These are phyloP conservation scores for Pleurotus giganteus DNA, from an alignment of 768 basidiomycete genomes.

Conservation along the genomic window DNA sequence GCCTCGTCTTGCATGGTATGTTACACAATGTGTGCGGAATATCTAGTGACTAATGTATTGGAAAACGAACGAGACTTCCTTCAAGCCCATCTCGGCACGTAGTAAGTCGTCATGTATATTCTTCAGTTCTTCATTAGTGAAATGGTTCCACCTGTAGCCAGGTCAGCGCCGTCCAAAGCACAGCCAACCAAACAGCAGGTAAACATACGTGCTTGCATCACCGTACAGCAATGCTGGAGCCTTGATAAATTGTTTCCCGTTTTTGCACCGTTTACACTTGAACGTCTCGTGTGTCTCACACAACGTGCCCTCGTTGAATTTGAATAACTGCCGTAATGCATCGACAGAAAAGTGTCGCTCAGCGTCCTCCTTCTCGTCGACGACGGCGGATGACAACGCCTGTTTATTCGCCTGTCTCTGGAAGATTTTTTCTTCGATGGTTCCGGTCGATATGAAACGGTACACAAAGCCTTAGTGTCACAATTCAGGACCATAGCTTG, in stretches of 20 bases:
- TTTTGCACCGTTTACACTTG: constrained; percentile 90
- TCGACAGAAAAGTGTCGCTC: constrained; percentile 95
- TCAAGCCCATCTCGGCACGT: constrained; percentile 80
- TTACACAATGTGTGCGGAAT: constrained; percentile 7
- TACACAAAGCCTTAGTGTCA: constrained; percentile 82
- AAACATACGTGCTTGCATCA: constrained; percentile 92
- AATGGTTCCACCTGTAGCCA: constrained; percentile 88
- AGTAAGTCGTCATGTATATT: constrained; percentile 95
- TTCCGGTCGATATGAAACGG: constrained; percentile 95
- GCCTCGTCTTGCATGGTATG: constrained; percentile 6
- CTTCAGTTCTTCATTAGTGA: constrained; percentile 82
- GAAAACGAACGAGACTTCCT: constrained; percentile 92
- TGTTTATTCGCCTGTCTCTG: constrained; percentile 97
- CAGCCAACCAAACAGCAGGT: not conserved
- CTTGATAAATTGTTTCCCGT: constrained; percentile 82
- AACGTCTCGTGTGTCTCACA: constrained; percentile 98
- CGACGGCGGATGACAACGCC: constrained; percentile 95
- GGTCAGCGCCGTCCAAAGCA: not conserved
- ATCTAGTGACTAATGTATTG: constrained; percentile 88
- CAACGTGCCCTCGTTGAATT: constrained; percentile 80
- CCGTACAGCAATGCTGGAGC: constrained; percentile 88
- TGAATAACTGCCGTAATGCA: constrained; percentile 85
- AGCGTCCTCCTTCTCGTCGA: constrained; percentile 94
- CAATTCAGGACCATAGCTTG: not conserved
- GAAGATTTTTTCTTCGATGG: constrained; percentile 99